Evolutionary conservation across 2,329 filamentous ascomycete genomes (phyloP), one percentile per base, ranked within the genome.

Genomic region (Hypomyces rosellus): DNA sequence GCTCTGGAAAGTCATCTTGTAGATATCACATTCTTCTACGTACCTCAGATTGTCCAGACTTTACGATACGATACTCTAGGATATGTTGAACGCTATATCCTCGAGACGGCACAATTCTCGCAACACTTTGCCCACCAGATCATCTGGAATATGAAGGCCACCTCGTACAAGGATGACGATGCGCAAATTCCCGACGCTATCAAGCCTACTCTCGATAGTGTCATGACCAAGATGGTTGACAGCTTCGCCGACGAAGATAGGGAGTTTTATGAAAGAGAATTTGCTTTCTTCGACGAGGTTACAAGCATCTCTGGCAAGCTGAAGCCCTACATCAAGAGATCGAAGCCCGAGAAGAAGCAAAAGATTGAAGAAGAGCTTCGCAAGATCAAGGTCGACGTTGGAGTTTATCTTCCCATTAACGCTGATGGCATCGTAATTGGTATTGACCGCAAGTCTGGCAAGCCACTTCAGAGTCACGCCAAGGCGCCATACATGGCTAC

Each of bases 131-230:
- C 95, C 2, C 95, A 99, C 67, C 93, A 99, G 63, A 97, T 99
- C 58, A 99, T 99, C 64, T 99, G 95, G 93, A 99, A 99, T 66
- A 99, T 99, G 86, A 99, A 97, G 67, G 93, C 93, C 33, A 99
- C 99, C 67, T 88, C 91, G 1, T 99, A 88, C 77, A 99, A 96
- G 67, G 95, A 99, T 57, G 92, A 99, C 61, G 89, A 96, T 58
- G 91, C 86, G 13, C 82, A 86, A 60, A 81, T 95, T 55, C 91
- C 93, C 16, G 93, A 99, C 67, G 81, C 84, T 3, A 87, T 96
- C 63, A 99, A 99, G 65, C 92, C 93, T 3, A 93, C 86, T 0
- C 79, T 99, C 3, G 95, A 99, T 69, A 83, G 84, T 49, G 93
- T 99, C 57, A 95, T 89, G 83, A 77, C 79, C 25, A 86, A 85